Base-by-base conservation (phyloP, 352 stramenopile species). In the Phytopythium cucurbitacearum region DNA sequence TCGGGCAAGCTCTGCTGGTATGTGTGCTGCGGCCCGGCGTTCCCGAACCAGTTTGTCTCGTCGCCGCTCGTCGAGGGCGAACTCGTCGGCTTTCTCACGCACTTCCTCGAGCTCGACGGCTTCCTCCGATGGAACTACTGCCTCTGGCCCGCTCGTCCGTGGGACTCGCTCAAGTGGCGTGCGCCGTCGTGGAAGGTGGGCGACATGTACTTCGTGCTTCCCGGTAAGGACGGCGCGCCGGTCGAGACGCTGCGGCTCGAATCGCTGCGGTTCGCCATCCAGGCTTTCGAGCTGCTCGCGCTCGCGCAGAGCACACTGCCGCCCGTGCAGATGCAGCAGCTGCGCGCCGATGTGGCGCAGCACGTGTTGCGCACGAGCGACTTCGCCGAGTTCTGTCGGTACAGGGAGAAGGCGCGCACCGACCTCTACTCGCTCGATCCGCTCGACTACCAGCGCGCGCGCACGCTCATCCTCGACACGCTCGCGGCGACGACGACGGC, bases 61-160 rank as follows among this genome's bases (percentile, higher is more conserved):
- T 91, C 81, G 13, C 80, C 81, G 48, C 63, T 89, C 8, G 60
- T 83, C 3, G 81, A 91, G 60, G 73, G 79, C 12, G 77, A 90
- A 53, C 69, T 91, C 60, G 66, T 91, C 32, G 81, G 79, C 36
- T 91, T 80, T 54, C 58, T 91, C 28, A 91, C 81, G 10, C 80
- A 82, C 56, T 87, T 91, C 54, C 74, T 90, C 38, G 66, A 87
- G 52, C 71, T 91, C 44, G 79, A 91, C 54, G 81, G 81, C 16
- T 91, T 91, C 40, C 48, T 91, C 46, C 79, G 81, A n/a, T 91
- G 81, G 81, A 90, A 91, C 47, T 91, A 82, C 62, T 89, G 81
- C 16, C 59, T 91, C 8, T 91, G 81, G 81, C 81, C 81, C 0
- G 54, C 59, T 1, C 53, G 59, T 46, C 81, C 79, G 2, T 90